phyloP scores from a whole-genome alignment of 2,329 filamentous ascomycete genomes.

The Colletotrichum musicola region DNA sequence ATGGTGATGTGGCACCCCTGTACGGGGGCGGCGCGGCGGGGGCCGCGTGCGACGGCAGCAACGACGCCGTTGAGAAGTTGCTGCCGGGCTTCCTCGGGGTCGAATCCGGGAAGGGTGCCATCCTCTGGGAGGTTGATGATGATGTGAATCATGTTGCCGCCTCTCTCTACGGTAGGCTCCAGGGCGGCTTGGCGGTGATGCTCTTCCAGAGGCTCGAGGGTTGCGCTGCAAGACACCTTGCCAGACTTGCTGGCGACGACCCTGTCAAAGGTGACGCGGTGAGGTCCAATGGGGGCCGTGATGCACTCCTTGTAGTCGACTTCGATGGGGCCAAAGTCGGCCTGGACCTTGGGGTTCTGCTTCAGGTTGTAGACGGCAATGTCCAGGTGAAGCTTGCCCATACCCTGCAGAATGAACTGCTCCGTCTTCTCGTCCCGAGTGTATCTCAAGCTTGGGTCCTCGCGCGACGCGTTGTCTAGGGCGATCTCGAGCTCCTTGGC shows the following conservation, averaged over 20 bases:
- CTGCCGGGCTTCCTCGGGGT: constrained; percentile 64
- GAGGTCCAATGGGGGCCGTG: constrained; percentile 65
- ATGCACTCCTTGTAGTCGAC: constrained; percentile 95
- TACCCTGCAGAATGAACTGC: constrained; percentile 92
- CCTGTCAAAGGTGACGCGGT: constrained; percentile 78
- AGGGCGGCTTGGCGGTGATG: constrained; percentile 51
- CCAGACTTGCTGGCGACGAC: constrained; percentile 84
- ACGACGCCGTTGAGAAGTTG: constrained; percentile 83
- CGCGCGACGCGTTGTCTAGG: constrained; percentile 82
- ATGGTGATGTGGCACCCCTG: constrained; percentile 81
- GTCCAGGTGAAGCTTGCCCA: constrained; percentile 96
- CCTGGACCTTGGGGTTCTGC: constrained; percentile 88
- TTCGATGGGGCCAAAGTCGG: constrained; percentile 90
- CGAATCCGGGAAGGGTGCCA: constrained; percentile 62
- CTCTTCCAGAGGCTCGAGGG: constrained; percentile 71
- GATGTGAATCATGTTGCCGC: constrained; percentile 78
- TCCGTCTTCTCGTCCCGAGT: constrained; percentile 89
- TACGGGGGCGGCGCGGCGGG: constrained; percentile 82
- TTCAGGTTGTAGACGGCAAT: constrained; percentile 90
- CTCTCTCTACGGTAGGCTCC: constrained; percentile 63
- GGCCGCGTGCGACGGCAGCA: constrained; percentile 87
- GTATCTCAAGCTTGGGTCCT: constrained; percentile 93
- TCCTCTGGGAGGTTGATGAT: constrained; percentile 63
- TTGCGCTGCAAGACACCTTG: constrained; percentile 80
- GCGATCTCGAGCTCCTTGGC: constrained; percentile 84